Base-by-base conservation (phyloP, 495 filamentous ascomycete species). In the Talaromyces liani region DNA sequence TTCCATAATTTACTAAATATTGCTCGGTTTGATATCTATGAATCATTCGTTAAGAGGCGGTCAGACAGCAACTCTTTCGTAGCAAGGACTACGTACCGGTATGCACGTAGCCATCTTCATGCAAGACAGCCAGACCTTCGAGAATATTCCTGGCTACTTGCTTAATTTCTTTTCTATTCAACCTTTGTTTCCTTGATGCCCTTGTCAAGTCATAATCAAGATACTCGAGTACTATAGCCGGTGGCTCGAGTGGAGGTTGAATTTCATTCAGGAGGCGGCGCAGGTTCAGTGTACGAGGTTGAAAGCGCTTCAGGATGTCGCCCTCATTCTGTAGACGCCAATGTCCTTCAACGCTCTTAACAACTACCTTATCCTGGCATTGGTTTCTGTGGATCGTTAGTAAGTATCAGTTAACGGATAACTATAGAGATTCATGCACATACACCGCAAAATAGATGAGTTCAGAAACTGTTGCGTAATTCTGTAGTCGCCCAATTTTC, bases 151-250 rank as follows among this genome's bases (percentile, higher is more conserved):
- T 49, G n/a, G 51, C 22, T 6, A 55, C 51, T 25, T 3, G 10
- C 25, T 55, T 55, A 8, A 55, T 29, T n/a, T 55, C 51, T 29
- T 25, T 12, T 2, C 36, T 58, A 7, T 62, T 53, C 31, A 81
- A 68, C 36, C 67, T 65, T 66, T 77, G 71, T 29, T 63, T 67
- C 60, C 71, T 72, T 16, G 72, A 78, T 60, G 71, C 73, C 22
- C 66, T 64, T 27, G 70, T 62, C 20, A 72, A 51, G 69, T 79
- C 70, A 65, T 71, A 69, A 60, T 81, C 76, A 10, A 78, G 69
- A 56, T 76, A 63, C 61, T 66, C 62, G 29, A 78, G 69, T 56
- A 79, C 67, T 57, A 79, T 70, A 33, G 75, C 70, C 41, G 74
- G 70, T 24, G 76, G 75, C 47, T 73, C 69, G 25, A 65, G 41